phyloP scores from a whole-genome alignment of 2,329 filamentous ascomycete genomes.

The Nemania bipapillata region DNA sequence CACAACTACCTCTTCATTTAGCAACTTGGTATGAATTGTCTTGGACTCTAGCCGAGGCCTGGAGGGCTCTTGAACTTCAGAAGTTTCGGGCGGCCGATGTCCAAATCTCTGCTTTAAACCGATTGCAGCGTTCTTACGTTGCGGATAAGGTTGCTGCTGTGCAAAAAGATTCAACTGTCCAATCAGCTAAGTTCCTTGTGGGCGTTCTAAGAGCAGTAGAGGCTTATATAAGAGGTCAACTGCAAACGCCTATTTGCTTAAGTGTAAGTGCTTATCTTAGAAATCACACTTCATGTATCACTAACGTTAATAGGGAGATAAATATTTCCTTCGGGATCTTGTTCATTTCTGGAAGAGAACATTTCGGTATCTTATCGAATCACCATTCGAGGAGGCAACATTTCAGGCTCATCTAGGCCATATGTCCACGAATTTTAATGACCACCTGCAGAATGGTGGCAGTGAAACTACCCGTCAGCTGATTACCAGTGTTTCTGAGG shows the following conservation, averaged over 20 bases:
- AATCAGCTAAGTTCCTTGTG: conserved; percentile 63
- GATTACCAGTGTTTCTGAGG: conserved; percentile 54
- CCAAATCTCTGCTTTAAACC: conserved; percentile 66
- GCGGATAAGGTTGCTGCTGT: conserved; percentile 65
- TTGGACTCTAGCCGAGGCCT: conserved; percentile 57
- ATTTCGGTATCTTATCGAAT: conserved; percentile 58
- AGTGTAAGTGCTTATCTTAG: conserved; percentile 44
- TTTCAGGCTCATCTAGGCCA: conserved; percentile 72
- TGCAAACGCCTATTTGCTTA: conserved; percentile 48
- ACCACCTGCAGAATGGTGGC: conserved; percentile 45
- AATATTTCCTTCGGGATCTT: conserved; percentile 54
- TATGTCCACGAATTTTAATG: conserved; percentile 58
- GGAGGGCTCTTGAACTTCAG: conserved; percentile 57
- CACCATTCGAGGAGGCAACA: conserved; percentile 68
- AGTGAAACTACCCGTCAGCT: conserved; percentile 53
- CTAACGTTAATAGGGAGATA: conserved; percentile 48
- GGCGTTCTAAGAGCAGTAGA: conserved; percentile 57
- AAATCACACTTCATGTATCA: neutral
- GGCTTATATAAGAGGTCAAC: conserved; percentile 56
- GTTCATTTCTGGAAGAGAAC: conserved; percentile 68
- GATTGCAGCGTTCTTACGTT: conserved; percentile 69
- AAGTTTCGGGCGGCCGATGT: conserved; percentile 57
- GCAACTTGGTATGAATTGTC: conserved; percentile 64
- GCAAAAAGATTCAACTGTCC: conserved; percentile 69
- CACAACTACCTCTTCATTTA: conserved; percentile 60